phyloP scores from a whole-genome alignment of 176 grass and related monocot genomes.

The Carex myosuroides region DNA sequence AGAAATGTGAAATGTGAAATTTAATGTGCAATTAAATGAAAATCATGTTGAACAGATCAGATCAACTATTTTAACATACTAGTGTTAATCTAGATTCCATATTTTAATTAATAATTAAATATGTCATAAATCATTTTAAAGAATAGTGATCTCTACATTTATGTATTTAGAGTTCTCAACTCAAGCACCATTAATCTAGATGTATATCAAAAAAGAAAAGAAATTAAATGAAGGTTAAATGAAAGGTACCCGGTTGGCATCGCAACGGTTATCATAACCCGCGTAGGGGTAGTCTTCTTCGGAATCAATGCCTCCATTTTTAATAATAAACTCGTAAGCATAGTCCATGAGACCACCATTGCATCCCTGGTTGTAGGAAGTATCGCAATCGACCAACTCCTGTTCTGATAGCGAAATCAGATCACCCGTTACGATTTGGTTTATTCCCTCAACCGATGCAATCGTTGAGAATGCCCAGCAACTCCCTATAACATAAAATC shows the following conservation, averaged over 20 bases:
- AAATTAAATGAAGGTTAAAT: not conserved
- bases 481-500: slow-evolving; percentile 40
- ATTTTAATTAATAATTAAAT: not conserved
- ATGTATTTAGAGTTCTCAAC: no score
- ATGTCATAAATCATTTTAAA: not conserved
- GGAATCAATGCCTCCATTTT: slow-evolving; percentile 57
- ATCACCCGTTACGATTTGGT: slow-evolving; percentile 58
- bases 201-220: not conserved
- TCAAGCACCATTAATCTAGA: not conserved
- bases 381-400: slow-evolving; percentile 87
- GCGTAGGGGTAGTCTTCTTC: slow-evolving; percentile 76
- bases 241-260: slow-evolving; percentile 44
- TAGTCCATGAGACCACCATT: slow-evolving; percentile 93
- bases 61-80: not conserved
- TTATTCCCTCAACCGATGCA: slow-evolving; percentile 72
- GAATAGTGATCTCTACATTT: not conserved
- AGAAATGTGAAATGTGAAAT: no score
- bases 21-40: no score
- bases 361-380: slow-evolving; percentile 75
- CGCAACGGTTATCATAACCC: slow-evolving; percentile 36
- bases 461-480: slow-evolving; percentile 89
- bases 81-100: not conserved
- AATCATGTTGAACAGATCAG: no score
- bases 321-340: slow-evolving; percentile 75
- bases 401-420: slow-evolving; percentile 68